Evolutionary conservation across 31 red algal species (phyloP).

Genomic region (Odonthalia washingtoniensis): DNA sequence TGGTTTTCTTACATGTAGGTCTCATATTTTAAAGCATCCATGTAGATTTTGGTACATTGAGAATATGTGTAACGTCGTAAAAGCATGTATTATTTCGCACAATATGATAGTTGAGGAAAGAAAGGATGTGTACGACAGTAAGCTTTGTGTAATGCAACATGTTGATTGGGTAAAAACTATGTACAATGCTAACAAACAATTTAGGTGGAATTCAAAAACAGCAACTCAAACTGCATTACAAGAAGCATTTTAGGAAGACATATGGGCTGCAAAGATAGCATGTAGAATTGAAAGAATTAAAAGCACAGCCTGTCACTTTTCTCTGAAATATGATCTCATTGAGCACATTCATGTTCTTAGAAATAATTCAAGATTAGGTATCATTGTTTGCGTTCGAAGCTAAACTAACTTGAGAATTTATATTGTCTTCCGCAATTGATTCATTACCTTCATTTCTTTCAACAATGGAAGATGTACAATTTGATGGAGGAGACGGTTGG

Average conservation of each 20-base stretch:
- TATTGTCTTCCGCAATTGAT: neutral
- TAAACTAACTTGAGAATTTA: neutral
- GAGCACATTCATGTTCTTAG: neutral
- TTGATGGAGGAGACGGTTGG: neutral
- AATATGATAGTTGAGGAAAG: constrained; percentile 29
- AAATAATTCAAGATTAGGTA: neutral
- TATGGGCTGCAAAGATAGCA: neutral
- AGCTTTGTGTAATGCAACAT: neutral
- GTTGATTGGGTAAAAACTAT: neutral
- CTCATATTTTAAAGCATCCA: constrained; percentile 36
- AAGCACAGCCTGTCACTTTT: neutral
- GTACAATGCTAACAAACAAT: neutral
- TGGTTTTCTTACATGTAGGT: constrained; percentile 2
- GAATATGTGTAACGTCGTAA: neutral
- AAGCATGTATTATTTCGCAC: constrained; percentile 35
- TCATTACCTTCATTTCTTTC: neutral
- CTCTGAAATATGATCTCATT: neutral
- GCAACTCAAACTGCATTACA: neutral
- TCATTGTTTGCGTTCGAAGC: neutral
- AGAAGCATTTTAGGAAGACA: neutral
- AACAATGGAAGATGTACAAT: neutral
- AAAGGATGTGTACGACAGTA: neutral
- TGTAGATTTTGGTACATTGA: neutral
- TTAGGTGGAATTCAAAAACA: neutral
- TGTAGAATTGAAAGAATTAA: neutral